Conservation (phyloP, 192 early-diverging fungal genomes). For the Backusella parvicylindrica region DNA sequence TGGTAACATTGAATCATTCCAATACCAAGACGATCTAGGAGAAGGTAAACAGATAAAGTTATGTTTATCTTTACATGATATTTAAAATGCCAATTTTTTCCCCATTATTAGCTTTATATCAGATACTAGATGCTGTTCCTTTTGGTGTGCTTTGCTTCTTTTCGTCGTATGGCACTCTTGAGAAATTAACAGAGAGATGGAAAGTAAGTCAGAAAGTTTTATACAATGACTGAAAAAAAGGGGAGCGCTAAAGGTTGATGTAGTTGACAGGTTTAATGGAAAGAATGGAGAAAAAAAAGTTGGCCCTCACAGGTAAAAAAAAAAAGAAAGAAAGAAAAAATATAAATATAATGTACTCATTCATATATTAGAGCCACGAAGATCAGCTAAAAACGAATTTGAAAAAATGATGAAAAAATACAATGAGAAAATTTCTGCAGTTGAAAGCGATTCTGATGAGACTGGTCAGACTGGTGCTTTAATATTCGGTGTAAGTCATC, state of each 20-base stretch:
- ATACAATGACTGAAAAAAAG: too few relatives aligned
- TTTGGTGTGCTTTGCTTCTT: constrained; percentile 43
- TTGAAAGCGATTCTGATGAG: not conserved
- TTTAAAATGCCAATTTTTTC: too few relatives aligned
- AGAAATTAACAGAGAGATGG: constrained; percentile 31
- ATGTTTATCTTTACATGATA: too few relatives aligned
- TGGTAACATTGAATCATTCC: constrained; percentile 32
- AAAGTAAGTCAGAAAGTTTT: constrained; percentile 6
- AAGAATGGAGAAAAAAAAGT: constrained; percentile 11
- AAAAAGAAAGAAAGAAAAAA: not conserved
- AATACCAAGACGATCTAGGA: constrained; percentile 55
- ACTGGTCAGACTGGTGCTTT: constrained; percentile 43
- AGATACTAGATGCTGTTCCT: constrained; percentile 34
- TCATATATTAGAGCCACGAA: constrained; percentile 13
- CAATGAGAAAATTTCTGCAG: constrained; percentile 8
- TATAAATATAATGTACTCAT: not conserved
- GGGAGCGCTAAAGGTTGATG: too few relatives aligned
- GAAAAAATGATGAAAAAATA: constrained; percentile 20
- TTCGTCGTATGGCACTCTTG: constrained; percentile 26
- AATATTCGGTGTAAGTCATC: constrained; percentile 61
- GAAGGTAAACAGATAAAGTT: too few relatives aligned
- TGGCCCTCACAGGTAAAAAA: not conserved
- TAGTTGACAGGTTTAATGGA: constrained; percentile 21
- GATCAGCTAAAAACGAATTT: constrained; percentile 7
- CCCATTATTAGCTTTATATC: constrained; percentile 11